Evolutionary conservation across 2,329 filamentous ascomycete genomes (phyloP), one percentile per base, ranked within the genome.

Genomic region (Colletotrichum simmondsii): DNA sequence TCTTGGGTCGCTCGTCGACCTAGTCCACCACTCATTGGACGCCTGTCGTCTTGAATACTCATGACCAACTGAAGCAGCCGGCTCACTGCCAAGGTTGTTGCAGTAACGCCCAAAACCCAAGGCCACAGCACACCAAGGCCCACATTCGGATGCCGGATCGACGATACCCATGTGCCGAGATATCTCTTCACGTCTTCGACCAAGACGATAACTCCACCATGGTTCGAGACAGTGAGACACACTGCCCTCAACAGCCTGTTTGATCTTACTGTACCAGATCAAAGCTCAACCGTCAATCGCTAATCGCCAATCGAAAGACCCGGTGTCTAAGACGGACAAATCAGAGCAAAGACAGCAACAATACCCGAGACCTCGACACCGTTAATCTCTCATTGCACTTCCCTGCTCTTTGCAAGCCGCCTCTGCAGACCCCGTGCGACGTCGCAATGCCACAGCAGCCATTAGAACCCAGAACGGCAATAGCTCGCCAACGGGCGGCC

Each of bases 401-500:
- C 16, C 56, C 32, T 22, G n/a, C n/a, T 19, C 24, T 57, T 32
- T 42, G 30, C 52, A 68, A 62, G n/a, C 14, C 37, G 26, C 53
- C 16, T 56, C 46, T 65, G 71, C 71, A 65, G 60, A 60, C 60
- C 24, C 60, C 12, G 66, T 70, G 42, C 35, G 53, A 71, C 66
- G 52, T 65, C 61, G 65, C 35, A 32, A 60, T 54, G 19, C 42
- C 54, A 61, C 66, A 14, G 49, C 61, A 62, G 66, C 67, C 49
- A 26, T 56, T 54, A 59, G 54, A 61, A 70, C 66, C 66, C 67
- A 53, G 30, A 26, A 49, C 68, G 66, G 62, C 52, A 46, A 72
- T 56, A 59, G 52, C 42, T 62, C 67, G 58, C 70, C 59, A 72
- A 66, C 68, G 71, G 71, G 54, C 58, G 67, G 68, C 66, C 68